Conservation (phyloP, 1,284 basidiomycete genomes). For the Xerocomus amazonicus region DNA sequence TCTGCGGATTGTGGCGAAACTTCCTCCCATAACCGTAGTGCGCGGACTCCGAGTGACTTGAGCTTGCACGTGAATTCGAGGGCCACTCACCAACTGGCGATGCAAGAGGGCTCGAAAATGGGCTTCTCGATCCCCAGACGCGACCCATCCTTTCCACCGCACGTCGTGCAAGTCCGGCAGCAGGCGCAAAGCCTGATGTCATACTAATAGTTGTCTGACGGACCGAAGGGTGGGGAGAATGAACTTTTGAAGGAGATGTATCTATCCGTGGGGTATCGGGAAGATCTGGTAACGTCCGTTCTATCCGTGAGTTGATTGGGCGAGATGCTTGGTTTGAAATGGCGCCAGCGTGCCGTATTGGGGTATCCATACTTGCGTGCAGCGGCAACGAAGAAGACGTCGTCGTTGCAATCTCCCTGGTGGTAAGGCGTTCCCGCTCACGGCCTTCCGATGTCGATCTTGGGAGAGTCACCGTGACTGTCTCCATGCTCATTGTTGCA, state of each 20-base stretch:
- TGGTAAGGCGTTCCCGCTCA: conserved; percentile 24
- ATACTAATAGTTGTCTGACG: conserved; percentile 70
- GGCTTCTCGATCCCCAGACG: conserved; percentile 52
- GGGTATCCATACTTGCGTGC: conserved; percentile 10
- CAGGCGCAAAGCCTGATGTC: conserved; percentile 60
- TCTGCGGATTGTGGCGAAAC: conserved; percentile 51
- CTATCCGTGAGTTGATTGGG: conserved; percentile 9
- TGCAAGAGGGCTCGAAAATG: conserved; percentile 40
- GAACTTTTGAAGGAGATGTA: conserved; percentile 17
- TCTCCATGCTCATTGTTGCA: conserved; percentile 32
- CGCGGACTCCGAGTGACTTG: conserved; percentile 31
- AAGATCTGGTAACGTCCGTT: conserved; percentile 34
- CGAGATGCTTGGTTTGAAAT: conserved; percentile 11
- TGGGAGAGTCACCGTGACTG: conserved; percentile 30
- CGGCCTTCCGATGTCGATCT: conserved; percentile 29
- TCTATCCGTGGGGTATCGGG: conserved; percentile 29
- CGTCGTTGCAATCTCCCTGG: conserved; percentile 13
- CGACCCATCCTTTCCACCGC: conserved; percentile 73
- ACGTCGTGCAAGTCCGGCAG: conserved; percentile 68
- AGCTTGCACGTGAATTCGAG: conserved; percentile 34
- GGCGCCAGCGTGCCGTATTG: conserved; percentile 13
- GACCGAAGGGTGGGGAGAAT: conserved; percentile 33
- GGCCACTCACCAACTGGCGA: conserved; percentile 37
- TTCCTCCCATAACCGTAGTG: conserved; percentile 29
- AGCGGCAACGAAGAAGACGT: conserved; percentile 24